These are phyloP conservation scores for Apophysomyces ossiformis DNA, from an alignment of 371 early-diverging fungal species.

Conservation along the genomic window DNA sequence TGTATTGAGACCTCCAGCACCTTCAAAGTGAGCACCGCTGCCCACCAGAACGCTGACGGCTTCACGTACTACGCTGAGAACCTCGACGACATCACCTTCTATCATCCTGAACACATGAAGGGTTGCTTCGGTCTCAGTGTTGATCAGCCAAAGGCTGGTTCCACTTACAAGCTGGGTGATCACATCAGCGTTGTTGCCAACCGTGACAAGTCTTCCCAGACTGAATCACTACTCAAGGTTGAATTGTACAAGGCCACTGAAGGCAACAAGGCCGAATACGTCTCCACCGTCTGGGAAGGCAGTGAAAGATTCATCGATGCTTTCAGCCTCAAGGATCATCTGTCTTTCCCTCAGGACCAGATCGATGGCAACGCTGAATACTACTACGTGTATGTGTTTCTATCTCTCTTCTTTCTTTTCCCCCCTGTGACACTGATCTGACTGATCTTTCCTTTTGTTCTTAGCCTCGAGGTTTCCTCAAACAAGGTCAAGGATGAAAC, in stretches of 20 bases:
- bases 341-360: slow-evolving; percentile 22
- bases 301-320: slow-evolving; percentile 31
- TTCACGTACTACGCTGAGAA: slow-evolving; percentile 49
- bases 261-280: slow-evolving; percentile 19
- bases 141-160: slow-evolving; percentile 33
- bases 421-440: no score
- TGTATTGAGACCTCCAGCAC: slow-evolving; percentile 58
- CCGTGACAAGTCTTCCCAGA: slow-evolving; percentile 44
- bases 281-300: slow-evolving; percentile 39
- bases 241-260: slow-evolving; percentile 45
- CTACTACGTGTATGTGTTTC: slow-evolving; percentile 19
- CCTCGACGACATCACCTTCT: slow-evolving; percentile 37
- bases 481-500: slow-evolving; percentile 13
- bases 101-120: slow-evolving; percentile 31
- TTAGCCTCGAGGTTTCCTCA: slow-evolving; percentile 15
- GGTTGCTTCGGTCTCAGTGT: slow-evolving; percentile 53
- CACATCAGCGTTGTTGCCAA: slow-evolving; percentile 38
- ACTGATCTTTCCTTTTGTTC: background rate
- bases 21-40: slow-evolving; percentile 66
- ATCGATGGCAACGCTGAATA: slow-evolving; percentile 16
- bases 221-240: slow-evolving; percentile 38
- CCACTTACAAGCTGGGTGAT: slow-evolving; percentile 25
- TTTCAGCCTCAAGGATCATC: slow-evolving; percentile 48
- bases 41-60: slow-evolving; percentile 60
- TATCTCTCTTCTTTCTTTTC: background rate